Conservation (phyloP, 208 protist genomes). For the Porcisia hertigi region DNA sequence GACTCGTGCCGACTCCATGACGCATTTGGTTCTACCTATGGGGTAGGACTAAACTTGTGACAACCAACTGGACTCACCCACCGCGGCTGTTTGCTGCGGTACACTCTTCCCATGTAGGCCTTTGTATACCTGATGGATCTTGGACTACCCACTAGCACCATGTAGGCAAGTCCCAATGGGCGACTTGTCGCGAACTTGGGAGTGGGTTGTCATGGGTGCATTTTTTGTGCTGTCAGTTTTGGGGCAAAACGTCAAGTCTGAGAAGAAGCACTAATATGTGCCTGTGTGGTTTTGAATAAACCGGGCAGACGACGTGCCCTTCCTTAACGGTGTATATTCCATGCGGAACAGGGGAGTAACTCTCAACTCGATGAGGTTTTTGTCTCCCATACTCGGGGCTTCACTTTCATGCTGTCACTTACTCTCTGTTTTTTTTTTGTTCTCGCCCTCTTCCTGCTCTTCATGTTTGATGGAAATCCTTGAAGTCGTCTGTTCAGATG, state of each 20-base stretch:
- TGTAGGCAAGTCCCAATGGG: background rate
- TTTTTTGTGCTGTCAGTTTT: too few species aligned
- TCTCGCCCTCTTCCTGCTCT: background rate
- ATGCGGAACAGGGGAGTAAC: too few species aligned
- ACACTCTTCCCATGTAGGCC: background rate
- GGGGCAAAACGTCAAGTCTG: too few species aligned
- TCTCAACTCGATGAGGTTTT: too few species aligned
- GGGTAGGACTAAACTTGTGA: slow-evolving; percentile 21
- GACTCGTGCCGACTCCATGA: slow-evolving; percentile 83
- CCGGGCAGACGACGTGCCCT: too few species aligned
- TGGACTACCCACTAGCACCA: background rate
- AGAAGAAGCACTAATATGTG: too few species aligned
- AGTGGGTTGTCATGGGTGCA: background rate
- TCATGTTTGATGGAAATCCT: background rate
- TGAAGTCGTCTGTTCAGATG: slow-evolving; percentile 9
- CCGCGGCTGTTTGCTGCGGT: background rate
- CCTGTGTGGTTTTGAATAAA: too few species aligned
- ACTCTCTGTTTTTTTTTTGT: slow-evolving; percentile 6
- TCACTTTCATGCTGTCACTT: too few species aligned
- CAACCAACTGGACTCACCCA: background rate
- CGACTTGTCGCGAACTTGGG: background rate
- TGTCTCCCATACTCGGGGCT: too few species aligned
- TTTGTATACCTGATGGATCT: background rate
- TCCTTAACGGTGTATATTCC: too few species aligned
- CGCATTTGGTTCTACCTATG: slow-evolving; percentile 51